Base-by-base conservation (phyloP, 805 yeast species). In the Candida railenensis region DNA sequence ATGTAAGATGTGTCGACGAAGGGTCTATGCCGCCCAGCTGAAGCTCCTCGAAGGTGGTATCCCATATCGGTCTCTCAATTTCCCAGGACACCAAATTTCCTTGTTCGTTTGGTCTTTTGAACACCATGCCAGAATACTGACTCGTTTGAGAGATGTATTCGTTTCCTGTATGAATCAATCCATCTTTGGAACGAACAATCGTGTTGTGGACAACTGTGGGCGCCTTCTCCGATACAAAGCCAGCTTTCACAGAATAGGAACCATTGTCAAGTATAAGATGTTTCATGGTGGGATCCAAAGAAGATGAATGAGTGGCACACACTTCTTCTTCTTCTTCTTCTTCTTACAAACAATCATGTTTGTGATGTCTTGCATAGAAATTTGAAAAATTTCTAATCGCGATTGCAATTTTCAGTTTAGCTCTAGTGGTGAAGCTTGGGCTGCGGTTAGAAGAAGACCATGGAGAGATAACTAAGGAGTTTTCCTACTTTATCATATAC, bases 61-160 rank as follows among this genome's bases (percentile, higher is more conserved):
- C 98, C 99, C 98, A 94, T 1, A 94, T 77, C 19, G 85, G 84
- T 56, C 85, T 86, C 60, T 94, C 90, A 2, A 87, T 69, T 52
- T 89, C 96, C 99, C 98, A 94, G 34, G 92, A 88, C 0, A 84
- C 82, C 43, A 94, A 69, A 54, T 91, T 95, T 2, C 47, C 47
- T 54, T 85, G 83, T 52, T 90, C 97, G 47, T 82, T 81, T 0
- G 99, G 97, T 46, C 98, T 72, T 49, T 85, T 78, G 64, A 85
- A 80, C 18, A 77, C 76, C 4, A 91, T 74, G 0, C 90, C 88
- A 0, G 95, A 82, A 33, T 82, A 82, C 58, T 90, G 94, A 49
- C 77, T 80, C 40, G 92, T 80, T 14, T 74, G 71, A 15, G 76
- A 65, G 9, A 84, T 56, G 51, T 84, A 85, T 48, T 88, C 86